phyloP scores from a whole-genome alignment of 768 basidiomycete genomes.

The Rhizopogon rudus region DNA sequence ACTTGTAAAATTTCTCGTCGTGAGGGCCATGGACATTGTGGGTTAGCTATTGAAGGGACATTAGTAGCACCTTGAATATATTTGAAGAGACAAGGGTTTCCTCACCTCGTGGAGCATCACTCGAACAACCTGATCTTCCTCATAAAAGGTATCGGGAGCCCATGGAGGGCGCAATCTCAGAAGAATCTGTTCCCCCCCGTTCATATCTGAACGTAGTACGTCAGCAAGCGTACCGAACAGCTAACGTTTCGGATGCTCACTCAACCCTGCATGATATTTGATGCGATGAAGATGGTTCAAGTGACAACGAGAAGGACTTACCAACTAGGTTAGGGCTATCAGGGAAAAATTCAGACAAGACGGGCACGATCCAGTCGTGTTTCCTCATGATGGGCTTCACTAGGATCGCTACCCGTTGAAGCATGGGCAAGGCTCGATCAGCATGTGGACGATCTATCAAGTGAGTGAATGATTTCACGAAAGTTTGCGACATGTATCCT shows the following conservation, averaged over 20 bases:
- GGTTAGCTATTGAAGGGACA: slow-evolving; percentile 52
- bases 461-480: slow-evolving; percentile 65
- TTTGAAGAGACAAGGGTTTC: not conserved
- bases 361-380: slow-evolving; percentile 72
- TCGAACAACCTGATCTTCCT: slow-evolving; percentile 68
- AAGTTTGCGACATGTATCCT: slow-evolving; percentile 45
- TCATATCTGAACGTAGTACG: slow-evolving; percentile 48
- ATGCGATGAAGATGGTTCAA: slow-evolving; percentile 1
- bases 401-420: slow-evolving; percentile 67
- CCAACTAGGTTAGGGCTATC: slow-evolving; percentile 68
- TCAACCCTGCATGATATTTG: slow-evolving; percentile 25
- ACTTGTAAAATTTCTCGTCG: slow-evolving; percentile 79
- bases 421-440: slow-evolving; percentile 60
- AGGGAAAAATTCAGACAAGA: slow-evolving; percentile 87
- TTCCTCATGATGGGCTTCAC: slow-evolving; percentile 95
- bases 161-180: slow-evolving; percentile 73
- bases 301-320: slow-evolving; percentile 16
- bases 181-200: slow-evolving; percentile 77
- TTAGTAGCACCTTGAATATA: not conserved
- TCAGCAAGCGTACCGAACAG: slow-evolving; percentile 5
- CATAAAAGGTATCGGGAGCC: slow-evolving; percentile 64
- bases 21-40: slow-evolving; percentile 90
- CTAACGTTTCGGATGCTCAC: slow-evolving; percentile 21
- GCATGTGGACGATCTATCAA: slow-evolving; percentile 64
- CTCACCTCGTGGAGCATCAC: slow-evolving; percentile 90